Conservation (phyloP, 495 filamentous ascomycete genomes). For the Massariosphaeria phaeospora region DNA sequence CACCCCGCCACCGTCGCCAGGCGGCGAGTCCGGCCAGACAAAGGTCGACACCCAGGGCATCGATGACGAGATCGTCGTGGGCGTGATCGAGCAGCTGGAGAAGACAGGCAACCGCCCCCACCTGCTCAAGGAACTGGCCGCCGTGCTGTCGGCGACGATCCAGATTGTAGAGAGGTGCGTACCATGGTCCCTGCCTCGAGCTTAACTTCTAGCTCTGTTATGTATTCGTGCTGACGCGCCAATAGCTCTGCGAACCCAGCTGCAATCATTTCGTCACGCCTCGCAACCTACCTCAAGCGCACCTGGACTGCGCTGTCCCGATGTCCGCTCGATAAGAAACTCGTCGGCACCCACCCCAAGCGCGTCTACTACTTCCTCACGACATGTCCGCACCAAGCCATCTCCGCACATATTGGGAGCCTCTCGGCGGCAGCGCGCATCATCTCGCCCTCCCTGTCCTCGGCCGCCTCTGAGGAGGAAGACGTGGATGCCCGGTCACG, state of each 20-base stretch:
- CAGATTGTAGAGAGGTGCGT: constrained; percentile 87
- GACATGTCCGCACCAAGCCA: constrained; percentile 71
- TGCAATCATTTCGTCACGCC: constrained; percentile 87
- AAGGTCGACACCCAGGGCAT: constrained; percentile 85
- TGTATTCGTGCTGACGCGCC: constrained; percentile 27
- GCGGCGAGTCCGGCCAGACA: constrained; percentile 45
- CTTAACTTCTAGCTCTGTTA: background rate
- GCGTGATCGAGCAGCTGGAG: constrained; percentile 84
- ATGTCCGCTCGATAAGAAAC: constrained; percentile 87
- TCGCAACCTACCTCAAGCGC: constrained; percentile 84
- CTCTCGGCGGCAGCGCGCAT: constrained; percentile 52
- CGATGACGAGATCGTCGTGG: constrained; percentile 91
- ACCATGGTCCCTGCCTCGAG: constrained; percentile 4
- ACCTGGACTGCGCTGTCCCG: constrained; percentile 74
- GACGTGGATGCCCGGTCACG: constrained; percentile 67
- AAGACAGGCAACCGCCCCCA: constrained; percentile 90
- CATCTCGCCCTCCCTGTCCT: constrained; percentile 82
- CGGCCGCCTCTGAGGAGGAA: constrained; percentile 63
- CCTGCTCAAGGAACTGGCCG: constrained; percentile 87
- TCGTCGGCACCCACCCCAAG: constrained; percentile 84
- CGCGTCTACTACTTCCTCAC: constrained; percentile 96
- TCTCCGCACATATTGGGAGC: constrained; percentile 56
- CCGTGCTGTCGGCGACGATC: constrained; percentile 68
- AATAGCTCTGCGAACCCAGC: constrained; percentile 88
- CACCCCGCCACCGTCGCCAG: constrained; percentile 85